Conservation (phyloP, 2,329 filamentous ascomycete genomes). For the Phoma sp. region DNA sequence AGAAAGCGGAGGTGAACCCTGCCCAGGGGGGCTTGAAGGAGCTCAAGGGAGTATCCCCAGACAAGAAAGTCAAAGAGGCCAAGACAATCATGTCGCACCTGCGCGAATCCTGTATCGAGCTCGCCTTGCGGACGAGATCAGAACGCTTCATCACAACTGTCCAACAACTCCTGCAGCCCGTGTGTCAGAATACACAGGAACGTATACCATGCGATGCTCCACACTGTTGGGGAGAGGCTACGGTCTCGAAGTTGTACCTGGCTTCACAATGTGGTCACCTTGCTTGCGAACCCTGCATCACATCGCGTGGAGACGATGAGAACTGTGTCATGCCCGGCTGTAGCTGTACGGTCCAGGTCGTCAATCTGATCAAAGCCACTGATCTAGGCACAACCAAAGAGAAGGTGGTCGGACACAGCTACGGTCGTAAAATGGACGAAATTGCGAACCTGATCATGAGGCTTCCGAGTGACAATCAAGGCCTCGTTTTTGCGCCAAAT, state of each 20-base stretch:
- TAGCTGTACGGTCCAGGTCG: slow-evolving; percentile 20
- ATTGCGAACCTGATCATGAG: slow-evolving; percentile 40
- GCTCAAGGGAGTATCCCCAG: slow-evolving; percentile 3
- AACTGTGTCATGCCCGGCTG: slow-evolving; percentile 31
- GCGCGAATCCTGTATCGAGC: slow-evolving; percentile 26
- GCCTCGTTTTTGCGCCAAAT: slow-evolving; percentile 35
- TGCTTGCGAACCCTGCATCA: slow-evolving; percentile 32
- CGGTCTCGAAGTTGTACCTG: slow-evolving; percentile 21
- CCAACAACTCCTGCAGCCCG: slow-evolving; percentile 12
- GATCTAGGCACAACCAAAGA: slow-evolving; percentile 25
- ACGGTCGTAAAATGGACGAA: slow-evolving; percentile 35
- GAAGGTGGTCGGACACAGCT: slow-evolving; percentile 33
- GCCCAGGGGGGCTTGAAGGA: slow-evolving; percentile 5
- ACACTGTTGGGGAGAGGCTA: slow-evolving; percentile 17
- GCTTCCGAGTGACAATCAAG: slow-evolving; percentile 50
- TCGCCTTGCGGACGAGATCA: slow-evolving; percentile 26
- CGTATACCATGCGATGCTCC: slow-evolving; percentile 24
- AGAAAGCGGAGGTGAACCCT: slow-evolving; percentile 14
- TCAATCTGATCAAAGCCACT: slow-evolving; percentile 30
- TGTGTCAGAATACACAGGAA: background rate
- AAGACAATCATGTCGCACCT: slow-evolving; percentile 32
- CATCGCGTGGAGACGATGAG: slow-evolving; percentile 27
- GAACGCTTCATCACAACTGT: slow-evolving; percentile 33
- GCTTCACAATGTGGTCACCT: slow-evolving; percentile 37
- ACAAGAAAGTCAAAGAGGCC: slow-evolving; percentile 8